A percentile compares a stretch with the other conserved stretches of the same genome.
phyloP scores from a whole-genome alignment of 2,329 filamentous ascomycete genomes.

The Huntiella abstrusa region DNA sequence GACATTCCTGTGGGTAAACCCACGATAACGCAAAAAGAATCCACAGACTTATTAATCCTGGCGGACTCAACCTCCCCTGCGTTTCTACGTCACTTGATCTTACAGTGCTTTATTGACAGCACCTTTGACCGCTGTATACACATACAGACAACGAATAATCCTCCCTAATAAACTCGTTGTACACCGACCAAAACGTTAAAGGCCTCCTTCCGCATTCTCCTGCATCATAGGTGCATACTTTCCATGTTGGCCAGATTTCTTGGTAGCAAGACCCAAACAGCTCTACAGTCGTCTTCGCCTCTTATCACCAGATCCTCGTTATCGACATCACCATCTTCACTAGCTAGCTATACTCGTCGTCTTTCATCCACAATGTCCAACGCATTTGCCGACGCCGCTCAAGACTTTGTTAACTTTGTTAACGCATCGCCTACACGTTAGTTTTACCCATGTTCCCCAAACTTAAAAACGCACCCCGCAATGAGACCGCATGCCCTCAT shows the following conservation, averaged over 20 bases:
- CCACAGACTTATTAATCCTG: no score
- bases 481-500: no score
- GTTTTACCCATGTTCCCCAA: constrained; percentile 15
- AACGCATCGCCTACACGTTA: constrained; percentile 86
- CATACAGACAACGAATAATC: no score
- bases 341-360: background rate
- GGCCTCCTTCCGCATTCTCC: no score
- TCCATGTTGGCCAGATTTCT: constrained; percentile 8
- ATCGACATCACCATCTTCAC: background rate
- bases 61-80: no score
- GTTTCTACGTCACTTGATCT: no score
- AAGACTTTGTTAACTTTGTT: constrained; percentile 83
- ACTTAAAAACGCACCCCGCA: background rate
- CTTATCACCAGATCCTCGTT: background rate
- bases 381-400: constrained; percentile 29
- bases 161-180: no score
- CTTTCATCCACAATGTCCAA: constrained; percentile 28
- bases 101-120: background rate
- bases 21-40: no score
- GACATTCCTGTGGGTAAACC: no score
- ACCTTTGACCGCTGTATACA: background rate
- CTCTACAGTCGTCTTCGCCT: background rate
- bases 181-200: background rate
- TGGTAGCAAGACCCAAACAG: constrained; percentile 5
- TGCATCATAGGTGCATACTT: background rate